Conservation (phyloP, 2,329 filamentous ascomycete genomes). For the Metarhizium guizhouense region DNA sequence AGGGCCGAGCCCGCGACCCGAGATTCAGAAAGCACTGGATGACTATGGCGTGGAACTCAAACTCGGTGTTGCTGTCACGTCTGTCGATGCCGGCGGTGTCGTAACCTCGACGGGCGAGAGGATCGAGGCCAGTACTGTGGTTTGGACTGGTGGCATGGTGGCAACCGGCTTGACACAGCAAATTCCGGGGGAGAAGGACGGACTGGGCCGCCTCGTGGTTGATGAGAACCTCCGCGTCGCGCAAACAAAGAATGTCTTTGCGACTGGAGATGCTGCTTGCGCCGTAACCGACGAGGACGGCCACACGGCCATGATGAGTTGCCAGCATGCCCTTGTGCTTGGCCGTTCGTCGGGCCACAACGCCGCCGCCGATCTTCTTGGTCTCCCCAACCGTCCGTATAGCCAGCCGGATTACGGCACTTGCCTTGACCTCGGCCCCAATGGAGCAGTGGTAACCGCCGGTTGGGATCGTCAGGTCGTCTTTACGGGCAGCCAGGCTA, state of each 20-base stretch:
- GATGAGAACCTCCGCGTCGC: slow-evolving; percentile 4
- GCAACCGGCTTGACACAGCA: slow-evolving; percentile 23
- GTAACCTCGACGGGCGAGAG: slow-evolving; percentile 18
- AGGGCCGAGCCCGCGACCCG: too few species aligned
- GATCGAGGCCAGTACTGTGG: slow-evolving; percentile 21
- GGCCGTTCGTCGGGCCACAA: slow-evolving; percentile 17
- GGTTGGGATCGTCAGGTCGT: slow-evolving; percentile 23
- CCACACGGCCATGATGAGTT: slow-evolving; percentile 25
- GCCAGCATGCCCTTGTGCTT: slow-evolving; percentile 26
- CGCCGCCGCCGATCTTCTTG: too few species aligned
- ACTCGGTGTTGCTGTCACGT: too few species aligned
- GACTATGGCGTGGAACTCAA: too few species aligned
- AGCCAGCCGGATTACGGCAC: slow-evolving; percentile 19
- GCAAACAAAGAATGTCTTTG: slow-evolving; percentile 22
- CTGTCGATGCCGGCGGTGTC: neutral
- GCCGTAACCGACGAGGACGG: slow-evolving; percentile 15
- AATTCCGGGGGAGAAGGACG: slow-evolving; percentile 18
- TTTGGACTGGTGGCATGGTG: slow-evolving; percentile 27
- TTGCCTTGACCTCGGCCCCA: slow-evolving; percentile 25
- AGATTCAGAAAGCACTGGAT: too few species aligned
- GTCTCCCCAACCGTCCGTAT: slow-evolving; percentile 14
- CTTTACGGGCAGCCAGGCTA: slow-evolving; percentile 18
- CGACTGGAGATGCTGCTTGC: slow-evolving; percentile 22
- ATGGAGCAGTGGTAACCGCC: slow-evolving; percentile 16
- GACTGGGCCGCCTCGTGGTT: slow-evolving; percentile 19